Base-by-base conservation (phyloP, 73 alveolate species). In the Stentor coeruleus region DNA sequence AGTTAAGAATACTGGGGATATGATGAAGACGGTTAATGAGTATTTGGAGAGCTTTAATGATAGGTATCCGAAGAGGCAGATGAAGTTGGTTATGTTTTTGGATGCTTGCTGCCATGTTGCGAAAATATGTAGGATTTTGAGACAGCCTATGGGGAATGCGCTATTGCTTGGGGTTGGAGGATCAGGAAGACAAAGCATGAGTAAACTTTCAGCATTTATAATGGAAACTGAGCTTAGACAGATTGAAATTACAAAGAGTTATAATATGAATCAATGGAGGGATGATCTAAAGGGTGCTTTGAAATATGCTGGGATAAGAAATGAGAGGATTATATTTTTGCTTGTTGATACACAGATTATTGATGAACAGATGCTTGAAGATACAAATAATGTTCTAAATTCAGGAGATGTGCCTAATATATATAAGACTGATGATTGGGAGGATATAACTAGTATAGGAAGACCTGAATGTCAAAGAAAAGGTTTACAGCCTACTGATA, bases 161-260 rank as follows among this genome's bases (percentile, higher is more conserved):
- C 83, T 96, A 85, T 82, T 94, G 76, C 92, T 96, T 11, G 99
- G 98, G 72, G 98, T 98, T 38, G 99, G 99, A 35, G 99, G 99
- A 20, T 98, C 99, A 0, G 99, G 99, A 40, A 90, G 99, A 76
- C 94, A 97, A 88, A 96, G 99, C 60, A 42, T 96, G 31, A 87
- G 98, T 35, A 88, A 91, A 66, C 86, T 96, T 2, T 95, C 94
- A 4, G 95, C 97, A 3, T 94, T 88, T 77, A 89, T 95, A 11
- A 90, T 93, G 58, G 97, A 94, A 59, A 94, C 90, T 80, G 92
- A 92, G 74, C 75, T 96, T 90, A 92, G 86, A 57, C 93, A 94
- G 58, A 88, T 95, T 41, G 98, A 96, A 84, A 85, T 90, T 36
- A 84, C 90, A 3, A 96, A 96, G 85, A 92, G 91, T 86, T 94